Evolutionary conservation across 176 grass and related monocot species (phyloP).

Genomic region (Carex pumila): DNA sequence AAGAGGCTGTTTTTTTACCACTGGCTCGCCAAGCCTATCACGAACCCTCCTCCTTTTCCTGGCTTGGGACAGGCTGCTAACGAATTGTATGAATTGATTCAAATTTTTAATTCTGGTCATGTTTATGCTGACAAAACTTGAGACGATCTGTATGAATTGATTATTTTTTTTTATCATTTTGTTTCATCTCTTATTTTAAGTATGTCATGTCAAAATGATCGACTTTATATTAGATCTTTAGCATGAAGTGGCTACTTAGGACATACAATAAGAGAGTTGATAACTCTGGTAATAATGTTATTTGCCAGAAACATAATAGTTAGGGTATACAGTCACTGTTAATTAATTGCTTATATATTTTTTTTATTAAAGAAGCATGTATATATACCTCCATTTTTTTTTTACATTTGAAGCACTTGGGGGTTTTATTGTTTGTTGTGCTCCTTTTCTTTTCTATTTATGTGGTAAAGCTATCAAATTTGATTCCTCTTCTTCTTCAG

Average conservation of each 20-base stretch:
- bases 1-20: too few relatives aligned
- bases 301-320: neutral
- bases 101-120: neutral
- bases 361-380: constrained; percentile 9
- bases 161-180: neutral
- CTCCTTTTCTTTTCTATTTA: constrained; percentile 8
- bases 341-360: neutral
- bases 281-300: neutral
- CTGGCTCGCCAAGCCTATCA: too few relatives aligned
- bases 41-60: too few relatives aligned
- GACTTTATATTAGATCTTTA: neutral
- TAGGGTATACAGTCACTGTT: neutral
- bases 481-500: constrained; percentile 16
- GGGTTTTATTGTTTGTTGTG: neutral
- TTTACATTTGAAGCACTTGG: neutral
- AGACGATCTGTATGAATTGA: too few relatives aligned
- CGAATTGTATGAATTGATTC: neutral
- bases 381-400: neutral
- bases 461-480: constrained; percentile 10
- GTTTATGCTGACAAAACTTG: neutral
- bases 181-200: neutral
- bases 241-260: neutral
- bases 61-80: neutral
- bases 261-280: neutral
- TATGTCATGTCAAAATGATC: neutral